Base-by-base conservation (phyloP, 192 early-diverging fungal genomes). In the Phlyctochytrium bullatum region DNA sequence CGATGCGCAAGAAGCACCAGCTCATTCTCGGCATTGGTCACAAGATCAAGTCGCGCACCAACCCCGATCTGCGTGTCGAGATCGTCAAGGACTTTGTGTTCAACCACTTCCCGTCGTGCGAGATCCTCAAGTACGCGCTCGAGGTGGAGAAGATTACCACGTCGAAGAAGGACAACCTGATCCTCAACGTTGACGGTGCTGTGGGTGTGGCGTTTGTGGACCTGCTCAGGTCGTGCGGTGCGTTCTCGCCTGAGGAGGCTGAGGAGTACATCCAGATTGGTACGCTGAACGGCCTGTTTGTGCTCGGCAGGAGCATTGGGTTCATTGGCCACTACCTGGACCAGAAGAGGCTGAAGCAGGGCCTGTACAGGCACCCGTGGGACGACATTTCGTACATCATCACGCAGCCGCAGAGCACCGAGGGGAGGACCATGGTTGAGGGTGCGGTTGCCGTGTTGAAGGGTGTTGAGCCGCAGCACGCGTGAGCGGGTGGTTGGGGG, bases 1-100 rank as follows among this genome's bases (percentile, higher is more conserved):
- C 90, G 54, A 96, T 94, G 92, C 89, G 96, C 60, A 92, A 93
- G 80, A 87, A 89, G 71, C 92, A 97, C 90, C 93, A 97, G 85
- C 84, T 98, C 67, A 98, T 98, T 77, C 83, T 94, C 62, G 96
- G 96, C 67, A 98, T 98, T 65, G 96, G 96, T 24, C 96, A 98
- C 91, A 97, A 96, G 87, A 94, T 98, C 88, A 98, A 98, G 83
- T 95, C 93, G 36, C 88, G 96, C 65, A 96, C 93, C 65, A 98
- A 98, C 88, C 96, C 96, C 1, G 96, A 98, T 74, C 79, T 98
- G 76, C 95, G 96, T 51, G 96, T 98, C 2, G 83, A 89, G 59
- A 88, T 98, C 67, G 92, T 98, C 77, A 97, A 96, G 83, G 88
- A 94, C 64, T 98, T 86, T 73, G 95, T 93, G 62, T 83, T 87